These are phyloP conservation scores for Salix purpurea DNA, from an alignment of 345 rosid species.

Conservation along the genomic window DNA sequence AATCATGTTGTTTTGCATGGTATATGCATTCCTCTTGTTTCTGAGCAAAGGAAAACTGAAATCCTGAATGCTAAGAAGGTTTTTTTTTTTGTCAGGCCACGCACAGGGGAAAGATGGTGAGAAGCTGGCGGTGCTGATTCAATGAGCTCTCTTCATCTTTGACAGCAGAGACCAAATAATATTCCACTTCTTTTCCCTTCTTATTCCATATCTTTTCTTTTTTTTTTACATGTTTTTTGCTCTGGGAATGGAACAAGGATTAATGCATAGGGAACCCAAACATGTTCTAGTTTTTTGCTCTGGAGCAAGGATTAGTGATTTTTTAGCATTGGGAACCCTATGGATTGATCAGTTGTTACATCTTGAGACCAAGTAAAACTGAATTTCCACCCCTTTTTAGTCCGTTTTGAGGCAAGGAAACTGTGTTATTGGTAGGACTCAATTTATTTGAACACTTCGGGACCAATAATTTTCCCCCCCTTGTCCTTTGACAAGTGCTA, in stretches of 20 bases:
- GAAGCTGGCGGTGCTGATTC: constrained; percentile 20
- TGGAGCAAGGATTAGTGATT: constrained; percentile 43
- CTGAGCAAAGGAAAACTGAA: not conserved
- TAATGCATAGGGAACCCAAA: constrained; percentile 23
- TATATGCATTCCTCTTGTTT: not conserved
- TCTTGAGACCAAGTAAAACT: constrained; percentile 34
- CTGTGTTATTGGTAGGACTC: constrained; percentile 31
- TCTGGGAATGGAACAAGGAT: constrained; percentile 44
- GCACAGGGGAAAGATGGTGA: constrained; percentile 68
- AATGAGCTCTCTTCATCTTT: constrained; percentile 16
- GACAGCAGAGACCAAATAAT: constrained; percentile 35
- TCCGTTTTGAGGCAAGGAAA: constrained; percentile 21
- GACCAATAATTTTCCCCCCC: constrained; percentile 8
- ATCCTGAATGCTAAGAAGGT: not conserved
- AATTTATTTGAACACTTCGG: constrained; percentile 23
- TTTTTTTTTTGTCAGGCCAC: constrained; percentile 39
- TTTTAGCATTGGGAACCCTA: constrained; percentile 20
- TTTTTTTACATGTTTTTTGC: constrained; percentile 21
- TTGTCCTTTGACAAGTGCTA: not conserved
- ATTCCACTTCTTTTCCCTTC: constrained; percentile 14
- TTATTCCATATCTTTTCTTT: not conserved
- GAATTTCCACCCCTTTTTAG: constrained; percentile 13
- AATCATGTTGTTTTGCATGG: not conserved
- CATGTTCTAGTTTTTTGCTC: constrained; percentile 31
- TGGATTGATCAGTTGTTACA: constrained; percentile 29